A percentile compares a stretch with the other conserved stretches of the same genome.
phyloP scores from a whole-genome alignment of 2,329 filamentous ascomycete species.

The Penicillium sumatraense region DNA sequence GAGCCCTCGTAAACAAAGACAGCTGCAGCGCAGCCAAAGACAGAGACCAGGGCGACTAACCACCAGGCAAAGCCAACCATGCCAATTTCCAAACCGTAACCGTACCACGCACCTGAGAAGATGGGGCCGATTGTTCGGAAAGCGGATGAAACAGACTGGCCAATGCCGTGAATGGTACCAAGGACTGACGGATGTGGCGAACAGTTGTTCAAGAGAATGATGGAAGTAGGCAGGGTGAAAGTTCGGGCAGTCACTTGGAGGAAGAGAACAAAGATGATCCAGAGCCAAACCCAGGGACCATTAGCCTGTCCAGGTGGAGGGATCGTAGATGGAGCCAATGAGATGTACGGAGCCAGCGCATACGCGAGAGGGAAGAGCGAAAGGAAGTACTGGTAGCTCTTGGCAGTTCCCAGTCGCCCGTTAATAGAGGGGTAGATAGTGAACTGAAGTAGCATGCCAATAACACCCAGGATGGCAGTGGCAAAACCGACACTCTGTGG shows the following conservation, averaged over 20 bases:
- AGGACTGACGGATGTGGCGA: conserved; percentile 64
- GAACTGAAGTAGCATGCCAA: conserved; percentile 74
- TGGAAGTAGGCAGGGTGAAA: conserved; percentile 65
- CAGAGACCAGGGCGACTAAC: conserved; percentile 58
- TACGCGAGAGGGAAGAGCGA: conserved; percentile 74
- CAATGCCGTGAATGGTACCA: conserved; percentile 63
- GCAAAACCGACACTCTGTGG: conserved; percentile 72
- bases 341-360: conserved; percentile 71
- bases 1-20: conserved; percentile 68
- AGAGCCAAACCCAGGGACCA: conserved; percentile 63
- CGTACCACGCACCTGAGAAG: conserved; percentile 60
- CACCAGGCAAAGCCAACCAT: conserved; percentile 64
- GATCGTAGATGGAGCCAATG: conserved; percentile 65
- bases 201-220: conserved; percentile 65
- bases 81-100: conserved; percentile 57
- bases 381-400: conserved; percentile 69
- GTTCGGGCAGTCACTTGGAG: conserved; percentile 75
- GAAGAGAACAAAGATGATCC: conserved; percentile 67
- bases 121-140: conserved; percentile 63
- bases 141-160: conserved; percentile 59
- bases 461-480: conserved; percentile 73
- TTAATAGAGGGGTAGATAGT: conserved; percentile 73
- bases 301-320: conserved; percentile 44
- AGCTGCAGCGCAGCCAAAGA: conserved; percentile 62
- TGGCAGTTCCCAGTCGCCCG: conserved; percentile 67